A percentile compares a stretch with the other conserved stretches of the same genome.
Evolutionary conservation across 169 alveolate species (phyloP).

Genomic region (Plasmodium inui): DNA sequence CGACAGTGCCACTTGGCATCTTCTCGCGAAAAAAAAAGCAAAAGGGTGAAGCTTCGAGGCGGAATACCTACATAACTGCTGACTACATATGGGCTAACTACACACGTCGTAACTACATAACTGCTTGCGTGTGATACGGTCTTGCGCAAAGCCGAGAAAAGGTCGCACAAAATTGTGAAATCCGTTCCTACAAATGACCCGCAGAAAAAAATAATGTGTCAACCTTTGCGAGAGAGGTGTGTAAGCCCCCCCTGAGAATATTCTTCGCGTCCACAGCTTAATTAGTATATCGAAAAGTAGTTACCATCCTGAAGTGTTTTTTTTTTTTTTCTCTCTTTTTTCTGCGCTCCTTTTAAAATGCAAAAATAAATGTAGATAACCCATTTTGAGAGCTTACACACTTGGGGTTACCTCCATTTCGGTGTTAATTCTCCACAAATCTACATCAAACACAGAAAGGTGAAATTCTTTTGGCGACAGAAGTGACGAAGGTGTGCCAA

Average conservation of each 20-base stretch:
- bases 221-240: neutral
- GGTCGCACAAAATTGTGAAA: neutral
- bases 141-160: neutral
- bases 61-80: neutral
- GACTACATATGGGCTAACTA: too few species aligned
- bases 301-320: neutral
- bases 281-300: neutral
- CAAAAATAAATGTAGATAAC: neutral
- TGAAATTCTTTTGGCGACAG: neutral
- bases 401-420: neutral
- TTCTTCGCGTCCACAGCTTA: neutral
- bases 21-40: neutral
- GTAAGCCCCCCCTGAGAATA: neutral
- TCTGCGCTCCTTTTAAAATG: neutral
- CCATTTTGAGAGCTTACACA: neutral
- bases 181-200: neutral
- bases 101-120: neutral
- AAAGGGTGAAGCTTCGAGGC: neutral
- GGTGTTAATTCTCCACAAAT: neutral
- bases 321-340: too few species aligned
- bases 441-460: neutral
- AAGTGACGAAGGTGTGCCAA: neutral
- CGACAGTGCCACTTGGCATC: neutral
- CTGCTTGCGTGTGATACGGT: neutral
- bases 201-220: neutral